Evolutionary conservation across 1,139 yeast genomes (phyloP).

Genomic region (Geotrichum carabidarum): DNA sequence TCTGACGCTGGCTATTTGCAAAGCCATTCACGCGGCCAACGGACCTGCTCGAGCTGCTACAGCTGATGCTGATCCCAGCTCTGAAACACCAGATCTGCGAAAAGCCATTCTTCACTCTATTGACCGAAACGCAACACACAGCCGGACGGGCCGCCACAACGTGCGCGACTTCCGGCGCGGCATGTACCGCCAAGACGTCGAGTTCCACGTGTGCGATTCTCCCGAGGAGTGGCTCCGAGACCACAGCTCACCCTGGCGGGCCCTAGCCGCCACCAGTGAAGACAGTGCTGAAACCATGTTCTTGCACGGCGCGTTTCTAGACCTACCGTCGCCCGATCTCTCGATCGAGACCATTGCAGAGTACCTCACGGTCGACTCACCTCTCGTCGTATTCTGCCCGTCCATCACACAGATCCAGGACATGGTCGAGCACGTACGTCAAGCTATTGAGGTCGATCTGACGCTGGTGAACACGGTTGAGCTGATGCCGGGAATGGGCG

Average conservation of each 20-base stretch:
- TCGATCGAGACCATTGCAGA: constrained; percentile 36
- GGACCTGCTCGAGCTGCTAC: constrained; percentile 28
- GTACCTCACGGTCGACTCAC: constrained; percentile 40
- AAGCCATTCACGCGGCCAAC: constrained; percentile 43
- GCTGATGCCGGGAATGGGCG: constrained; percentile 44
- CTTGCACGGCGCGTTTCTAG: constrained; percentile 41
- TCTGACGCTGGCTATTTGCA: constrained; percentile 43
- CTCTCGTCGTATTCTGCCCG: constrained; percentile 44
- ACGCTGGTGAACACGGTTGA: constrained; percentile 42
- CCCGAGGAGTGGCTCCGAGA: constrained; percentile 41
- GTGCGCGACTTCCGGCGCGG: constrained; percentile 40
- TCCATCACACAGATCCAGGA: constrained; percentile 43
- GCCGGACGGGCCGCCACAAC: constrained; percentile 40
- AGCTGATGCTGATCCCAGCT: constrained; percentile 24
- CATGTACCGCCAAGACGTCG: constrained; percentile 41
- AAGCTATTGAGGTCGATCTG: constrained; percentile 33
- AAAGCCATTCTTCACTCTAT: constrained; percentile 46
- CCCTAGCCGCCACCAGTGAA: constrained; percentile 15
- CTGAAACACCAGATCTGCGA: constrained; percentile 24
- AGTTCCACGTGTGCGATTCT: constrained; percentile 42
- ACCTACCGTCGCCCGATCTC: constrained; percentile 42
- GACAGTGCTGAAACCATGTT: constrained; percentile 12
- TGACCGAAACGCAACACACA: constrained; percentile 41
- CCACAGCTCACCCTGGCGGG: constrained; percentile 21
- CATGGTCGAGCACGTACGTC: constrained; percentile 35